Evolutionary conservation across 2,329 filamentous ascomycete species (phyloP), one percentile per base, ranked within the genome.

Genomic region (Talaromyces piceae): DNA sequence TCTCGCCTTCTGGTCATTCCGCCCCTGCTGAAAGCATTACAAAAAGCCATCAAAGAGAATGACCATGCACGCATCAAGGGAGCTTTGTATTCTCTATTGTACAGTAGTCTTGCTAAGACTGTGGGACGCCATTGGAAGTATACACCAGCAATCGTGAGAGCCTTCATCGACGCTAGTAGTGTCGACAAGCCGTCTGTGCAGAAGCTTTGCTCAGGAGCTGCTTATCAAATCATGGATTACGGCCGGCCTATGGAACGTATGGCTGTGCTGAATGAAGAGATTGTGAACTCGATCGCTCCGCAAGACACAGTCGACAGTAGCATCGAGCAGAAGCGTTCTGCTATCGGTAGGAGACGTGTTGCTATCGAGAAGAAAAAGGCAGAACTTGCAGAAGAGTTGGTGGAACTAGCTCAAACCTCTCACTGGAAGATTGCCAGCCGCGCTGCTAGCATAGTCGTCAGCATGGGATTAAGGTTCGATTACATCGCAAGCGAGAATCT

Each of bases 401-500:
- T 91, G 3, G 81, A 86, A 53, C 73, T 86, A 54, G 87, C 89
- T 1, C 84, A 82, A 60, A 81, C 81, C 3, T 88, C 90, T 0
- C 94, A 98, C 64, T 98, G 93, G 93, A 97, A 95, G 74, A 91
- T 95, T 60, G 91, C 91, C 5, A 89, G 84, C 47, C 80, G 91
- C 25, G 95, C 91, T 51, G 87, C 88, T 8, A 87, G 94, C 30
- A 93, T 98, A 65, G 88, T 95, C 4, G 83, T 91, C 51, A 95
- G 93, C 54, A 78, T 96, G 56, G 91, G 89, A 52, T 81, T 96
- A 56, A 84, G 93, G n/a, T 95, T 97, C 61, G 86, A 96, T 58
- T 86, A 82, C 16, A 81, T 98, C 55, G 89, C 89, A 5, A 88
- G 88, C 1, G 77, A 86, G 16, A 81, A 86, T 52, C 86, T 97